Evolutionary conservation across 208 protist genomes (phyloP).

Genomic region (Trypanosomatidae sp.): DNA sequence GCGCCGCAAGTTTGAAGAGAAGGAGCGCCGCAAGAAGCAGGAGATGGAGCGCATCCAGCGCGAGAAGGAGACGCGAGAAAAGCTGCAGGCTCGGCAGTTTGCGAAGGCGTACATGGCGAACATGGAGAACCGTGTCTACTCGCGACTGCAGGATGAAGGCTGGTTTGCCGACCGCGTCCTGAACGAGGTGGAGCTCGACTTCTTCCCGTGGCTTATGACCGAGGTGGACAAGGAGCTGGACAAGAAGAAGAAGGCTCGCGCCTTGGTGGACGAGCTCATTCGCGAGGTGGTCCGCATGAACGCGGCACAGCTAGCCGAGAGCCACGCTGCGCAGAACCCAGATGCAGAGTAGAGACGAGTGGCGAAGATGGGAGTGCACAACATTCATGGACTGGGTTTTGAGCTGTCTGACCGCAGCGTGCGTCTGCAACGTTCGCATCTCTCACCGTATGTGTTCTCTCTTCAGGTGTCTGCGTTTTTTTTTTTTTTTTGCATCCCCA

Average conservation of each 20-base stretch:
- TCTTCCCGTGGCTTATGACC: slow-evolving; percentile 94
- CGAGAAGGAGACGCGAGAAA: slow-evolving; percentile 90
- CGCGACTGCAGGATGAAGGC: slow-evolving; percentile 90
- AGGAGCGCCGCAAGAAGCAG: slow-evolving; percentile 93
- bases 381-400: neutral
- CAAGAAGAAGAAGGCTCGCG: slow-evolving; percentile 78
- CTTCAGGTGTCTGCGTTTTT: too few relatives aligned
- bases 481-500: too few relatives aligned
- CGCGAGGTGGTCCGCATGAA: slow-evolving; percentile 77
- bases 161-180: slow-evolving; percentile 96
- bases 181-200: slow-evolving; percentile 94
- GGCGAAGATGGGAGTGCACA: neutral
- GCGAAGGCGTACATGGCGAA: slow-evolving; percentile 93
- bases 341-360: neutral
- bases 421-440: too few relatives aligned
- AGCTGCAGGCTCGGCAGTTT: slow-evolving; percentile 93
- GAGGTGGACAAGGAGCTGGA: slow-evolving; percentile 83
- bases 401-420: too few relatives aligned
- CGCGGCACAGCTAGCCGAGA: slow-evolving; percentile 37
- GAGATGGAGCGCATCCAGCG: slow-evolving; percentile 91
- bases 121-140: slow-evolving; percentile 92
- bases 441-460: too few relatives aligned
- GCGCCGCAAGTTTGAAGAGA: too few relatives aligned
- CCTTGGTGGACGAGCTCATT: slow-evolving; percentile 86
- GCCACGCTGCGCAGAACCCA: slow-evolving; percentile 21